Base-by-base conservation (phyloP, 179 eudicot genomes). In the Actinidia chinensis region DNA sequence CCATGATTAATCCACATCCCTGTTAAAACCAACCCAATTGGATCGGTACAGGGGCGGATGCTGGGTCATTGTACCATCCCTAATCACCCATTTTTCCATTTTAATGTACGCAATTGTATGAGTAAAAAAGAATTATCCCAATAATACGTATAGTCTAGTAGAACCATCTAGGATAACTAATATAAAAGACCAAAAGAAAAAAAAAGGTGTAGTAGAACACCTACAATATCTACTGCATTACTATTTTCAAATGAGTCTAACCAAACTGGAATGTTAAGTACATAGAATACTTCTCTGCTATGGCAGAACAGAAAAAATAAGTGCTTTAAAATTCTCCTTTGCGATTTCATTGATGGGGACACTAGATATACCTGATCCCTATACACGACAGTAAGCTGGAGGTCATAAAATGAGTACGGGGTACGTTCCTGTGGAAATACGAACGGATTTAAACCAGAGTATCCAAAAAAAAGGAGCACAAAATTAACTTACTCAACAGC, bases 401-500 rank as follows among this genome's bases (percentile, higher is more conserved):
- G 12, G 15, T 54, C 75, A 51, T 12, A 33, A 51, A 73, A 54
- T 55, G 54, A 47, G 15, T 25, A 60, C 46, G 10, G 4, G 15
- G 15, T 44, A 42, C 22, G 47, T 65, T 76, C 72, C 11, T 5
- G 66, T 5, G 22, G 50, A 36, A n/a, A 18, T 67, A 76, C 63
- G 13, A 15, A 66, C 33, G 14, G 40, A 40, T 18, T 20, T 25
- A 55, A 65, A 66, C 50, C 48, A 55, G 63, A 63, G 18, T 66
- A 46, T 6, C 6, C 10, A 56, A 8, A 64, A 73, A 76, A n/a
- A 73, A 47, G 17, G 43, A 64, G 48, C 55, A 66, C 8, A 59
- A 77, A 76, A 54, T 60, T 59, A 61, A 84, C 95, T 86, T 78
- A 91, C 96, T 89, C 96, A 74, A 86, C 76, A 71, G 91, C 96